Conservation (phyloP, 495 filamentous ascomycete genomes). For the Platismatia glauca region DNA sequence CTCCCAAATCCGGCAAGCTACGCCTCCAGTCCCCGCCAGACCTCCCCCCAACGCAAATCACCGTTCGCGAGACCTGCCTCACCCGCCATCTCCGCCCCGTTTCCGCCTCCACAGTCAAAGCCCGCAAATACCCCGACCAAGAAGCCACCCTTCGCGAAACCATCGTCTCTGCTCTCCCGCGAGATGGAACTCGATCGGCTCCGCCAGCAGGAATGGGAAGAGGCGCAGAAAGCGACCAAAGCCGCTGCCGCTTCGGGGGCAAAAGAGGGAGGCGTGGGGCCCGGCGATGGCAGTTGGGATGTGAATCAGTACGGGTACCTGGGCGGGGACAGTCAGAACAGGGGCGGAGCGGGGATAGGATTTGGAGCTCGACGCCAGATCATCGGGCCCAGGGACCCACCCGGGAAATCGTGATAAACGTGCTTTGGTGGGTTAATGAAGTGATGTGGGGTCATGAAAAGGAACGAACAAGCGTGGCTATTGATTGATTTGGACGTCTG, state of each 20-base stretch:
- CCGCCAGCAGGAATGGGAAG: constrained; percentile 90
- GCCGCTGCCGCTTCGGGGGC: constrained; percentile 41
- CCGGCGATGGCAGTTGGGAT: constrained; percentile 63
- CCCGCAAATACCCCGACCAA: constrained; percentile 32
- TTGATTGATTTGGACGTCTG: neutral
- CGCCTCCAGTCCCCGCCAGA: constrained; percentile 37
- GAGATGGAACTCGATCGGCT: constrained; percentile 96
- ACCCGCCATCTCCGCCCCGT: constrained; percentile 27
- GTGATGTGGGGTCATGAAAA: neutral
- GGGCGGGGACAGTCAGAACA: constrained; percentile 78
- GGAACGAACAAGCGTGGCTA: neutral
- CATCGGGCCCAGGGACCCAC: constrained; percentile 65
- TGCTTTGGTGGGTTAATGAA: neutral
- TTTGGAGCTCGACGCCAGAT: constrained; percentile 70
- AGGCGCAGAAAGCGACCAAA: constrained; percentile 66
- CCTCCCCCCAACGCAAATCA: constrained; percentile 20
- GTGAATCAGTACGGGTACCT: constrained; percentile 82
- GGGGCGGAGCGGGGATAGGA: constrained; percentile 58
- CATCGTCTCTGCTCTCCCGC: constrained; percentile 67
- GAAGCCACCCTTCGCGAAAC: constrained; percentile 35
- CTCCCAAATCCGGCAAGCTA: constrained; percentile 45
- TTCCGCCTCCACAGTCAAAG: constrained; percentile 24
- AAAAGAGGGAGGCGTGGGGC: constrained; percentile 42
- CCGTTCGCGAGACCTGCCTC: constrained; percentile 28
- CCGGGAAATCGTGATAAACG: constrained; percentile 19